Percentiles rank a stretch among this genome's conserved stretches.
Conservation (phyloP, 805 yeast species). For the Saturnispora sanitii region DNA sequence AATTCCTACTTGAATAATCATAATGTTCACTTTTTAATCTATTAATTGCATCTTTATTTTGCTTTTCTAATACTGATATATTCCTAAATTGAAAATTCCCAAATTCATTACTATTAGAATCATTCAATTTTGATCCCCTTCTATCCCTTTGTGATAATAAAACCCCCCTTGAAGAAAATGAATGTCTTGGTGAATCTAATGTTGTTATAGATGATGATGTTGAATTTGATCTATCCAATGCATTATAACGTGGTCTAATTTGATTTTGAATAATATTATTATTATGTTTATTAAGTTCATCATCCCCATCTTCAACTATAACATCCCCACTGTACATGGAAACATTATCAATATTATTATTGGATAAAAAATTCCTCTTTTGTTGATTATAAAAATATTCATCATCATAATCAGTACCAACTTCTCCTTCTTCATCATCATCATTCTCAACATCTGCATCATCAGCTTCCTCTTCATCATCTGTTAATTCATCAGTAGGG, state of each 20-base stretch:
- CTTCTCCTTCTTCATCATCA: slow-evolving; percentile 11
- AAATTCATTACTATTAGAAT: slow-evolving; percentile 62
- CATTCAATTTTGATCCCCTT: slow-evolving; percentile 54
- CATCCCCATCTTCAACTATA: slow-evolving; percentile 2
- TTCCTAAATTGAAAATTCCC: slow-evolving; percentile 91
- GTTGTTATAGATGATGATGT: slow-evolving; percentile 21
- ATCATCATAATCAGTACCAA: too few relatives aligned
- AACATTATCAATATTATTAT: neutral
- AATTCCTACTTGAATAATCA: slow-evolving; percentile 33
- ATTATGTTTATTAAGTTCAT: neutral
- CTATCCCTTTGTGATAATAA: slow-evolving; percentile 52
- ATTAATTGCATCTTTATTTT: slow-evolving; percentile 86
- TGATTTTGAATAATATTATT: too few relatives aligned
- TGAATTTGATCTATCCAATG: slow-evolving; percentile 7
- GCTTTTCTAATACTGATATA: slow-evolving; percentile 81
- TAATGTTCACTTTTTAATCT: slow-evolving; percentile 76
- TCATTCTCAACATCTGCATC: slow-evolving; percentile 24
- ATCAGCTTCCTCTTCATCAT: slow-evolving; percentile 6
- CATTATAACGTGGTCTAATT: neutral
- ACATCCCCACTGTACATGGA: neutral
- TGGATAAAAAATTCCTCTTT: neutral
- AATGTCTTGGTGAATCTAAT: slow-evolving; percentile 22
- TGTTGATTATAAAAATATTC: slow-evolving; percentile 1
- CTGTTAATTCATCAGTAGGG: slow-evolving; percentile 25
- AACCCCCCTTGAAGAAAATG: slow-evolving; percentile 19